phyloP scores from a whole-genome alignment of 805 yeast species.

The Alloascoidea hylecoeti region DNA sequence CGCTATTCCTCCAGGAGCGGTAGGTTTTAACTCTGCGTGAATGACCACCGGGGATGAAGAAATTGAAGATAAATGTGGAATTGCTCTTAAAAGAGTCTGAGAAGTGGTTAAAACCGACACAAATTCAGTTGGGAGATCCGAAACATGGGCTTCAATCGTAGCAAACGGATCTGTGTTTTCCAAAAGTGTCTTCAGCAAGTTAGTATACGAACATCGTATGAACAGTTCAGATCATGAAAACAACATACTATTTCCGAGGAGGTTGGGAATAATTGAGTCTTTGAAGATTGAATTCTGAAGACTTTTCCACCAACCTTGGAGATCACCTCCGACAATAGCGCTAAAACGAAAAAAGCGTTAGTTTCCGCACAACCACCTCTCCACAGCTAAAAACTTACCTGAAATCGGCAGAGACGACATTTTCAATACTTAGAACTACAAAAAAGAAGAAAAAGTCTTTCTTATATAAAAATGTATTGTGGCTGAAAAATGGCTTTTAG shows the following conservation, averaged over 20 bases:
- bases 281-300: conserved; percentile 32
- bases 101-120: conserved; percentile 41
- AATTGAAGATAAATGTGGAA: conserved; percentile 41
- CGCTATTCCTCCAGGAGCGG: conserved; percentile 17
- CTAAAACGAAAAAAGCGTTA: too few species aligned
- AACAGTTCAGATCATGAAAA: conserved; percentile 5
- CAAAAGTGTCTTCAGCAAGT: too few species aligned
- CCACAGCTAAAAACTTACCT: too few species aligned
- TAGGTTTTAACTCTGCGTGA: conserved; percentile 35
- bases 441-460: too few species aligned
- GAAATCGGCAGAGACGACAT: too few species aligned
- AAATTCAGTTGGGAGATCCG: conserved; percentile 11
- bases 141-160: conserved; percentile 21
- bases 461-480: too few species aligned
- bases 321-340: too few species aligned
- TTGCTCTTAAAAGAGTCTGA: conserved; percentile 33
- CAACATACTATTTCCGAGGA: conserved; percentile 8
- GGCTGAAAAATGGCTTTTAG: too few species aligned
- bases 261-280: conserved; percentile 23
- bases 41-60: conserved; percentile 31
- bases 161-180: conserved; percentile 41
- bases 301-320: conserved; percentile 17
- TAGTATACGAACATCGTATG: too few species aligned
- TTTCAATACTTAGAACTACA: too few species aligned
- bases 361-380: too few species aligned